Evolutionary conservation across 1,284 basidiomycete genomes (phyloP), one percentile per base, ranked within the genome.

Genomic region (Pyrrhoderma noxium): DNA sequence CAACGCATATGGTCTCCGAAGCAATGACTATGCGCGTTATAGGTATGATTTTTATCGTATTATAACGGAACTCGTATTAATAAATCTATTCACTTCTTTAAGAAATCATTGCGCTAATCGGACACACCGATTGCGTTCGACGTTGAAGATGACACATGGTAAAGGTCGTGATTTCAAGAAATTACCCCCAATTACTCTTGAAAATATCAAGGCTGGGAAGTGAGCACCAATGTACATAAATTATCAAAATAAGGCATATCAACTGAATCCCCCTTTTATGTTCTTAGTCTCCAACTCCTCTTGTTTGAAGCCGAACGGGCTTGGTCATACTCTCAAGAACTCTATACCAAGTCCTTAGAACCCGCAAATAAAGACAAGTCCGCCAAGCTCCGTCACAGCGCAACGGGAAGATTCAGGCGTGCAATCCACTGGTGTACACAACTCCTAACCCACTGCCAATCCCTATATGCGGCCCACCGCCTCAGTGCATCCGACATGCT

Each of bases 51-150:
- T 21, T 48, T 4, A 36, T 5, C 11, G n/a, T n/a, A 34, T 41
- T 11, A n/a, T 13, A 40, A 48, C 39, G 23, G 19, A 27, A 14
- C 5, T 7, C 8, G 14, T 40, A 22, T 5, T 14, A 22, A 5
- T 40, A 40, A 40, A 22, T 22, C 5, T 7, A 40, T 5, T 16
- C 21, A 40, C 38, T 7, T 38, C 53, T 54, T n/a, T n/a, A 66
- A 92, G 91, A 58, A 90, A 89, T 60, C 93, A 94, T 62, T 96
- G 93, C 65, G 80, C 88, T 13, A 91, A 91, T 65, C 84, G 91
- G 63, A 86, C 91, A 0, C 92, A 95, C 69, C 85, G 92, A 42
- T 72, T 96, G 45, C 81, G 93, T 55, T 86, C 87, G 36, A 77
- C 82, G 1, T 77, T 94, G 49, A 89, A 88, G 62, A 78, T 85